Evolutionary conservation across 176 grass and related monocot genomes (phyloP), one percentile per base, ranked within the genome.

Genomic region (Miscanthus lutarioriparius): DNA sequence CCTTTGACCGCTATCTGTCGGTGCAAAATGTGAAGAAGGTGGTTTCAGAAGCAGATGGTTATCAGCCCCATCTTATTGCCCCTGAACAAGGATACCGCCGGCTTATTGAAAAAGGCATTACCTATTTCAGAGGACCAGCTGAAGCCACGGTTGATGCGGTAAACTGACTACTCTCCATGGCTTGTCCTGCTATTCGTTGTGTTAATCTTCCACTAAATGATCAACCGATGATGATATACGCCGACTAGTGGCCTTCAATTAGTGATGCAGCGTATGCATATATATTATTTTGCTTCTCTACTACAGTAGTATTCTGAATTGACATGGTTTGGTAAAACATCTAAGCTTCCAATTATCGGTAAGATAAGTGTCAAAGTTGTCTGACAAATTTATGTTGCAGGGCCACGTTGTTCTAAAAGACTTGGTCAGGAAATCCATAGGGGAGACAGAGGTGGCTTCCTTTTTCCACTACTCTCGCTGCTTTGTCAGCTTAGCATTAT

Each of bases 11-110:
- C 7, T 74, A 74, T 32, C 71, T 74, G 5, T 48, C 71, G 4
- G 71, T 74, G 43, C 14, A 74, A 74, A 74, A 74, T 4, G 71
- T 74, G 43, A 74, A 74, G 71, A 74, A 74, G 71, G 71, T 74
- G 44, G 71, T 74, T 45, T 88, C 92, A 45, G 81, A 92, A 87
- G 92, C 92, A 51, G 92, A 95, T 84, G 92, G 92, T 41, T 95
- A 92, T 84, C 90, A 95, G 70, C 92, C 92, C 64, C 92, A 95
- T 75, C 87, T 95, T 39, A 95, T 95, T 44, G 90, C 92, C 15
- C 92, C 92, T 30, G 92, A 95, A 67, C 87, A 95, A 87, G 92
- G 92, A 38, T 74, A 74, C 71, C 71, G 71, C 9, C 41, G 71
- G 7, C 71, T 74, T 49, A 74, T 74, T 74, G 71, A 26, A 27